These are phyloP conservation scores for Fusarium nanum DNA, from an alignment of 2,329 filamentous ascomycete species.

Conservation along the genomic window DNA sequence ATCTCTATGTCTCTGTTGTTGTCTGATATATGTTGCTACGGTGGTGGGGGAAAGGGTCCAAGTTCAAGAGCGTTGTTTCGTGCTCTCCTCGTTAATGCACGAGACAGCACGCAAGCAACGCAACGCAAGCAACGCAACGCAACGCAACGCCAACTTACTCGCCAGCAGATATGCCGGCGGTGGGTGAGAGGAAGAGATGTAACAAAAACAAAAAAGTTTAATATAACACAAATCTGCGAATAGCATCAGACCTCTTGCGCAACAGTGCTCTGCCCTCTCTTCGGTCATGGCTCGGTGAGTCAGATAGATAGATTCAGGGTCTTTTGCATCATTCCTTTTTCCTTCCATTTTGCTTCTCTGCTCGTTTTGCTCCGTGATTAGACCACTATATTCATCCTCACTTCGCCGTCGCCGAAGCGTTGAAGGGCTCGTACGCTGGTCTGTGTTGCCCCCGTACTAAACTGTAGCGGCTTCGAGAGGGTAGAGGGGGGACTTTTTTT, in stretches of 20 bases:
- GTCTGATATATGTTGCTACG: conserved; percentile 9
- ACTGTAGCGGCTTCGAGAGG: conserved; percentile 9
- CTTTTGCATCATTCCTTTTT: background rate
- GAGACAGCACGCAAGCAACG: background rate
- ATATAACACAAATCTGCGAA: conserved; percentile 1
- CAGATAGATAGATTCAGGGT: conserved; percentile 31
- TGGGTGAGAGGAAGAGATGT: background rate
- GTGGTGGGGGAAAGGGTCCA: conserved; percentile 24
- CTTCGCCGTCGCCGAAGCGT: conserved; percentile 44
- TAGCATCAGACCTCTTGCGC: conserved; percentile 14
- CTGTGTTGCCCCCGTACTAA: conserved; percentile 41
- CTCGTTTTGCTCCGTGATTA: conserved; percentile 2
- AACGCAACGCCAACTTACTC: conserved; percentile 1
- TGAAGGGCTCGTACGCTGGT: conserved; percentile 43
- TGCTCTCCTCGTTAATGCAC: conserved; percentile 12
- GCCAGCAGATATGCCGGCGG: conserved; percentile 13
- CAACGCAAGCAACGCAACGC: background rate
- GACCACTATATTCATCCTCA: conserved; percentile 29
- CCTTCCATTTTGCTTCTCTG: background rate
- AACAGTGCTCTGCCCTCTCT: background rate
- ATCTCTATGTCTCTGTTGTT: background rate
- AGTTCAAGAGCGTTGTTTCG: conserved; percentile 15
- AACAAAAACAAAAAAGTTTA: background rate
- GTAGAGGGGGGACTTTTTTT: background rate
- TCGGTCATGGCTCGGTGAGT: conserved; percentile 22